A percentile compares a stretch with the other conserved stretches of the same genome.
Evolutionary conservation across 2,329 filamentous ascomycete species (phyloP).

Genomic region (Penicillium palitans): DNA sequence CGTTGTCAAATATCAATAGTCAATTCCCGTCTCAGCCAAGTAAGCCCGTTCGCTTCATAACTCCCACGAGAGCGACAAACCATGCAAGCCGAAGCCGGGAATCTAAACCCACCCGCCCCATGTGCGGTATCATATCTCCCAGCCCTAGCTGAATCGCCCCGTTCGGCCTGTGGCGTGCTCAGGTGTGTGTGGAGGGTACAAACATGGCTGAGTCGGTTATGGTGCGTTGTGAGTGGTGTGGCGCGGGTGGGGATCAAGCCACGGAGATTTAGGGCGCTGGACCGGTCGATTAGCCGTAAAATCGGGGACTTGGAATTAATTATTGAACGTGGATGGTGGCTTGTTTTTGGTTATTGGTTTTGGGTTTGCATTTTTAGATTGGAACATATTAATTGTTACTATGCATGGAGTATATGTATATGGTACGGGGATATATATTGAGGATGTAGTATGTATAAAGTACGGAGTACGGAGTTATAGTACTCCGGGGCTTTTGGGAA

Average conservation of each 20-base stretch:
- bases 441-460: background rate
- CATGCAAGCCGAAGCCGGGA: slow-evolving; percentile 1
- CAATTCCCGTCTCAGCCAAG: slow-evolving; percentile 3
- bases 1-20: background rate
- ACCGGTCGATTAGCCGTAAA: slow-evolving; percentile 12
- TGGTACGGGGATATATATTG: background rate
- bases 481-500: background rate
- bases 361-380: too few species aligned
- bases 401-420: too few species aligned
- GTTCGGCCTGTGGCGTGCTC: background rate
- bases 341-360: background rate
- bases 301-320: background rate
- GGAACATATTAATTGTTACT: background rate
- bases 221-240: slow-evolving; percentile 9
- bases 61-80: background rate
- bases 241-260: slow-evolving; percentile 6
- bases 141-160: background rate
- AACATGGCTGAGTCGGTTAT: slow-evolving; percentile 3
- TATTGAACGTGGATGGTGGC: background rate
- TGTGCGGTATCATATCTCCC: slow-evolving; percentile 7
- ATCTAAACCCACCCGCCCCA: background rate
- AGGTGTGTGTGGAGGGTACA: background rate
- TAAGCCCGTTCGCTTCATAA: slow-evolving; percentile 12
- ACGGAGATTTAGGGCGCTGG: slow-evolving; percentile 5
- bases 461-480: background rate